Base-by-base conservation (phyloP, 192 early-diverging fungal genomes). In the Backusella australiensis region DNA sequence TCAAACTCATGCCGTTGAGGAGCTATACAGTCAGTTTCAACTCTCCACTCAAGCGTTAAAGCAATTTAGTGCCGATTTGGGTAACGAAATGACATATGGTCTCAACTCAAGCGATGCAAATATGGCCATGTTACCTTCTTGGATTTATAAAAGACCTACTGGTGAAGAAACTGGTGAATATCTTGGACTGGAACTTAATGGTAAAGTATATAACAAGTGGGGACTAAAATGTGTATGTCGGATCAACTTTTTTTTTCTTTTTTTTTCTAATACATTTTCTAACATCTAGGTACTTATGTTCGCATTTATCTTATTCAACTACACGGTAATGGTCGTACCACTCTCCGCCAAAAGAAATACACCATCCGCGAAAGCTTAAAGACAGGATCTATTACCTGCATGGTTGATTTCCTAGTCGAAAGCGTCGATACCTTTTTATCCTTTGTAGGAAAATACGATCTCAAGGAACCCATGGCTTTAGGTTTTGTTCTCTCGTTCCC, bases 401-500 rank as follows among this genome's bases (percentile, higher is more conserved):
- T 91, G 68, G 80, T 87, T 77, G 97, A 96, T 82, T 96, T 93
- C 80, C 89, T 99, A 73, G 97, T 94, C 32, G 92, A 94, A 23
- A 92, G 90, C 65, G 92, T 98, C 38, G 90, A 90, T 69, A 78
- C 86, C 1, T 97, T 98, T 82, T 83, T 96, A 1, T 74, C 81
- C n/a, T 65, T 63, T 34, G 69, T 80, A 2, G 84, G 85, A 14
- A 53, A 78, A 12, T 49, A 41, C 8, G 46, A 69, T 19, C n/a
- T 56, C 19, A 69, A 76, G 12, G 66, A 63, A 5, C 79, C 85
- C 5, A 76, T 91, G 19, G 84, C 84, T n/a, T 83, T 93, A 6
- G 96, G 96, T 8, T 99, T 95, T 81, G 96, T 94, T 11, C 94
- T 99, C 81, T 95, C 94, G n/a, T 98, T 97, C 85, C 95, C 97